These are phyloP conservation scores for Metschnikowia aberdeeniae DNA, from an alignment of 805 yeast genomes.

Conservation along the genomic window DNA sequence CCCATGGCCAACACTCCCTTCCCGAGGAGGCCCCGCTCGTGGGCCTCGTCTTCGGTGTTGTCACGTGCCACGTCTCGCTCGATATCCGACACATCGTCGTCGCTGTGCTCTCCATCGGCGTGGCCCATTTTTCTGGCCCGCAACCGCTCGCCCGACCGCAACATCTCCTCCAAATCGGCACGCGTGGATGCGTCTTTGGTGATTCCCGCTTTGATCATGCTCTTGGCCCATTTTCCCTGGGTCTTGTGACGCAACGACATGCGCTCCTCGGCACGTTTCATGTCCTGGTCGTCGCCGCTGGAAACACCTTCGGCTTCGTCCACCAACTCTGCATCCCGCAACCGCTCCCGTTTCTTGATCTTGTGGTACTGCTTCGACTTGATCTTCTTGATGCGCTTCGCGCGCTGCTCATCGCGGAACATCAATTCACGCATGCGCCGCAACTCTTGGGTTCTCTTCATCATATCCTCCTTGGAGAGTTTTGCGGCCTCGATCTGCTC, in stretches of 20 bases:
- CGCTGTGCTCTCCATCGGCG: constrained; percentile 52
- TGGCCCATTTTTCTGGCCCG: constrained; percentile 68
- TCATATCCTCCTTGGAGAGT: constrained; percentile 74
- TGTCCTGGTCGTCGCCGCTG: constrained; percentile 70
- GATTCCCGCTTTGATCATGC: constrained; percentile 85
- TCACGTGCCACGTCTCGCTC: constrained; percentile 36
- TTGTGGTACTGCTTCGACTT: constrained; percentile 87
- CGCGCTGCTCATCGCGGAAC: constrained; percentile 92
- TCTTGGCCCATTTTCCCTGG: constrained; percentile 84
- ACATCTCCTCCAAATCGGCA: constrained; percentile 91
- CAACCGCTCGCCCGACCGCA: constrained; percentile 77
- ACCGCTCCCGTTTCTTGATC: constrained; percentile 78
- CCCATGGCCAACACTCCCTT: constrained; percentile 94
- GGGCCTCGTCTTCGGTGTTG: constrained; percentile 33
- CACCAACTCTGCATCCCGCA: constrained; percentile 64
- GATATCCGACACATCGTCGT: constrained; percentile 48
- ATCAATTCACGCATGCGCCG: constrained; percentile 91
- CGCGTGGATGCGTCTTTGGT: constrained; percentile 81
- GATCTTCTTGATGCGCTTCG: constrained; percentile 89
- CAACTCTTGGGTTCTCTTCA: constrained; percentile 69
- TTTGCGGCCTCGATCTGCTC: constrained; percentile 84
- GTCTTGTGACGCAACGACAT: constrained; percentile 90
- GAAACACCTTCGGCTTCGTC: constrained; percentile 57
- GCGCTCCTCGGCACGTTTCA: constrained; percentile 82
- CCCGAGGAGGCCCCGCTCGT: constrained; percentile 46